Percentiles rank a stretch among this genome's conserved stretches.
Conservation (phyloP, 371 early-diverging fungal species). For the Apophysomyces trapeziformis region DNA sequence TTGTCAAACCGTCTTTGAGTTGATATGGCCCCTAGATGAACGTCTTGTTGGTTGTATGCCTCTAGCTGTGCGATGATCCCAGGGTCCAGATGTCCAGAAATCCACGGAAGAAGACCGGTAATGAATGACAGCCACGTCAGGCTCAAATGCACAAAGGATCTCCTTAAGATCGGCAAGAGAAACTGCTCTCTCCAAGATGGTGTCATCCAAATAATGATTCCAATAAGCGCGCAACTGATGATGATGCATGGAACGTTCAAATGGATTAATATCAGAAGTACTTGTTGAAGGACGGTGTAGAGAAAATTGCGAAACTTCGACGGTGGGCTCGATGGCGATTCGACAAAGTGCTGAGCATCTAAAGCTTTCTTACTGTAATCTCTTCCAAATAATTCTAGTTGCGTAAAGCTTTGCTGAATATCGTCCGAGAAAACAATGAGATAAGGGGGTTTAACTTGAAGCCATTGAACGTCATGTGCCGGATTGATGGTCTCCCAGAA, state of each 20-base stretch:
- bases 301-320: constrained; percentile 25
- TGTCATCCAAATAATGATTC: constrained; percentile 41
- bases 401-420: constrained; percentile 13
- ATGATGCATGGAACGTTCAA: constrained; percentile 35
- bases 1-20: constrained; percentile 30
- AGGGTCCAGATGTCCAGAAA: neutral
- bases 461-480: constrained; percentile 27
- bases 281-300: constrained; percentile 19
- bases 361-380: constrained; percentile 20
- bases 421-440: constrained; percentile 15
- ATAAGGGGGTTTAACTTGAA: constrained; percentile 29
- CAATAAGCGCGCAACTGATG: constrained; percentile 32
- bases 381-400: neutral
- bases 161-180: constrained; percentile 27
- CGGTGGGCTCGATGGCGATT: constrained; percentile 16
- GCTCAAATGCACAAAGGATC: constrained; percentile 4
- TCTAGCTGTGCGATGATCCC: constrained; percentile 6
- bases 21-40: constrained; percentile 38
- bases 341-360: neutral
- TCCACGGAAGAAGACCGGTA: constrained; percentile 1
- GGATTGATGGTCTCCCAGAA: constrained; percentile 44
- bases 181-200: constrained; percentile 38
- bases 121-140: constrained; percentile 3
- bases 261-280: constrained; percentile 18
- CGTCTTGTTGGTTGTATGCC: constrained; percentile 30